These are phyloP conservation scores for Mortierella sp. DNA, from an alignment of 371 early-diverging fungal species.

Conservation along the genomic window DNA sequence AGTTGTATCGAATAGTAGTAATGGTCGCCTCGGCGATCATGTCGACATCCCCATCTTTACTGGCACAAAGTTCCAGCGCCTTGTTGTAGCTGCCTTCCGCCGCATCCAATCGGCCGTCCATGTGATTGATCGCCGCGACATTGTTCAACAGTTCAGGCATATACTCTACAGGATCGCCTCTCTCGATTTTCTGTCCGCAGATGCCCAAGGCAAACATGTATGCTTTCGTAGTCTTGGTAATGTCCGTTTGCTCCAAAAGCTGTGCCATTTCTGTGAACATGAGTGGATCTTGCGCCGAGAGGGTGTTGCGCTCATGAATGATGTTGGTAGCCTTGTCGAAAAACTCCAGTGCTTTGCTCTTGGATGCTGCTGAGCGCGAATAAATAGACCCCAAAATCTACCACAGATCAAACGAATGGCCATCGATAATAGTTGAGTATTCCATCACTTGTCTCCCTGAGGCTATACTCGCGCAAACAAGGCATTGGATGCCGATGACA, in stretches of 20 bases:
- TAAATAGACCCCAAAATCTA: constrained; percentile 71
- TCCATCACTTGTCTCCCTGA: too few relatives aligned
- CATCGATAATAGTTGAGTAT: too few relatives aligned
- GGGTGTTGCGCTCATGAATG: constrained; percentile 55
- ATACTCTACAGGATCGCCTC: constrained; percentile 54
- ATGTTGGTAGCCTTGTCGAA: constrained; percentile 67
- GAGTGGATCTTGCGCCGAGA: constrained; percentile 61
- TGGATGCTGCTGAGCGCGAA: constrained; percentile 69
- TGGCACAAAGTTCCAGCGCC: constrained; percentile 53
- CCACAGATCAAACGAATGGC: too few relatives aligned
- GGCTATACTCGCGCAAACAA: too few relatives aligned
- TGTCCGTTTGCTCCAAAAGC: constrained; percentile 68
- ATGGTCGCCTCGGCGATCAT: constrained; percentile 37
- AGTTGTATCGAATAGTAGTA: constrained; percentile 81
- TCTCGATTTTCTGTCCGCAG: constrained; percentile 50
- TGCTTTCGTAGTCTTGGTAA: constrained; percentile 59
- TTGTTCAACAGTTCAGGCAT: constrained; percentile 84
- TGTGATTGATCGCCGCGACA: constrained; percentile 79
- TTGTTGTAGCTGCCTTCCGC: constrained; percentile 53
- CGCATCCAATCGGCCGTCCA: constrained; percentile 56
- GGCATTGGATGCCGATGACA: background rate
- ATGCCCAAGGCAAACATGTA: constrained; percentile 61
- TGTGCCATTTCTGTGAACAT: constrained; percentile 71
- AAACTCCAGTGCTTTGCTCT: constrained; percentile 70
- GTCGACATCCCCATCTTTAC: constrained; percentile 34